These are phyloP conservation scores for Leccinum ponderosum DNA, from an alignment of 1,284 basidiomycete species.

Conservation along the genomic window DNA sequence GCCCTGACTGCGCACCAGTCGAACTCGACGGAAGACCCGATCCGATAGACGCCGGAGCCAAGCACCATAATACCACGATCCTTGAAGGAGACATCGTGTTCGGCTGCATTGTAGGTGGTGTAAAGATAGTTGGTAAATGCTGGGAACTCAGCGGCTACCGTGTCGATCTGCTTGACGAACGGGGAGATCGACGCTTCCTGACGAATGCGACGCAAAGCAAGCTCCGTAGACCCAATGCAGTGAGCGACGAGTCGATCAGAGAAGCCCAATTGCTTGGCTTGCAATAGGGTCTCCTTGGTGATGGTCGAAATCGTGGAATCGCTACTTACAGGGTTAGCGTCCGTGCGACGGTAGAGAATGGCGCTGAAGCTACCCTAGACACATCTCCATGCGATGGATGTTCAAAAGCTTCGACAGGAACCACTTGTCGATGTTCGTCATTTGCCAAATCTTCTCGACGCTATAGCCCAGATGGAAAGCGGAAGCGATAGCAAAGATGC, in stretches of 20 bases:
- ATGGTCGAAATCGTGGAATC: constrained; percentile 71
- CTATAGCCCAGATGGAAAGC: constrained; percentile 90
- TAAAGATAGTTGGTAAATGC: constrained; percentile 99
- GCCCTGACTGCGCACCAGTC: constrained; percentile 99
- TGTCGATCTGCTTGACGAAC: constrained; percentile 99
- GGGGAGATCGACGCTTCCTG: constrained; percentile 85
- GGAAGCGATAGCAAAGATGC: constrained; percentile 89
- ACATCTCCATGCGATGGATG: constrained; percentile 80
- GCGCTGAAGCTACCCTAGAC: constrained; percentile 56
- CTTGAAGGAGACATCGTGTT: constrained; percentile 88
- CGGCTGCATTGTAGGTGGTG: constrained; percentile 94
- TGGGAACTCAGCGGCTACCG: constrained; percentile 98
- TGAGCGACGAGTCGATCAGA: constrained; percentile 89
- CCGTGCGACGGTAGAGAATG: background rate
- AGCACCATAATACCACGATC: constrained; percentile 97
- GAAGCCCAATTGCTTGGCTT: constrained; percentile 95
- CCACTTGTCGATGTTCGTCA: constrained; percentile 99
- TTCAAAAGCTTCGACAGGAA: constrained; percentile 90
- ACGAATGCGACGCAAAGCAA: constrained; percentile 85
- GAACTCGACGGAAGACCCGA: constrained; percentile 98
- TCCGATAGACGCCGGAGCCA: constrained; percentile 97
- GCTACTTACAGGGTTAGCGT: constrained; percentile 39
- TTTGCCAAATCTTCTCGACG: constrained; percentile 94
- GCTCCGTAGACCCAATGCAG: constrained; percentile 83
- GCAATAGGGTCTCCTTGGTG: constrained; percentile 66